phyloP scores from a whole-genome alignment of 2,329 filamentous ascomycete species.

The Xylariaceae sp. region DNA sequence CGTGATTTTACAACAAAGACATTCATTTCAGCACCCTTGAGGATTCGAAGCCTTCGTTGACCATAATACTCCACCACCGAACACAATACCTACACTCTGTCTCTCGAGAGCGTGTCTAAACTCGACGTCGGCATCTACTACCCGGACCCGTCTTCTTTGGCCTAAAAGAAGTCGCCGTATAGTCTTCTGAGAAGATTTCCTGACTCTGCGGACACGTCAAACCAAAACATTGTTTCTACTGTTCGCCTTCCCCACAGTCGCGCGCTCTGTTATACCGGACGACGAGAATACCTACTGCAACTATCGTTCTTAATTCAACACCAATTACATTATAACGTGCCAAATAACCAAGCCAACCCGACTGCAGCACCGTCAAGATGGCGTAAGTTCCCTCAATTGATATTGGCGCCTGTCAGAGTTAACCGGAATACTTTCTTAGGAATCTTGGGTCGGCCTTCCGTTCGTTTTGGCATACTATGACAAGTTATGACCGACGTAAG shows the following conservation, averaged over 20 bases:
- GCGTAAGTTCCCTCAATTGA: slow-evolving; percentile 22
- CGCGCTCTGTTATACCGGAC: neutral
- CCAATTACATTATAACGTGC: neutral
- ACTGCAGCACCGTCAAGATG: slow-evolving; percentile 20
- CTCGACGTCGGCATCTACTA: neutral
- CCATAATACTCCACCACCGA: slow-evolving; percentile 15
- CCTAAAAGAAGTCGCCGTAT: slow-evolving; percentile 2
- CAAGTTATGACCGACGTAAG: slow-evolving; percentile 63
- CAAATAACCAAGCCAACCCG: neutral
- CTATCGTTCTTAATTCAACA: slow-evolving; percentile 1
- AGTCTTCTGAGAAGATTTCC: neutral
- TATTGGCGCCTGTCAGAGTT: slow-evolving; percentile 16
- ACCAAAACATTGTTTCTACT: neutral
- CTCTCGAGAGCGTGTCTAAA: slow-evolving; percentile 1
- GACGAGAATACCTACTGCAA: neutral
- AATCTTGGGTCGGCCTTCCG: slow-evolving; percentile 70
- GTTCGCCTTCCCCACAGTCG: neutral
- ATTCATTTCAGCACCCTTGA: slow-evolving; percentile 21
- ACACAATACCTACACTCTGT: slow-evolving; percentile 7
- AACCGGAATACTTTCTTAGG: slow-evolving; percentile 16
- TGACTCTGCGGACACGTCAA: slow-evolving; percentile 1
- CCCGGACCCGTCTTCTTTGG: neutral
- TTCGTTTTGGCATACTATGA: slow-evolving; percentile 93
- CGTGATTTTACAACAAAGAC: slow-evolving; percentile 23
- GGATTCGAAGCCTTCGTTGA: slow-evolving; percentile 19